A percentile compares a stretch with the other conserved stretches of the same genome.
These are phyloP conservation scores for Colletotrichum sp. DNA, from an alignment of 2,329 filamentous ascomycete genomes.

Conservation along the genomic window DNA sequence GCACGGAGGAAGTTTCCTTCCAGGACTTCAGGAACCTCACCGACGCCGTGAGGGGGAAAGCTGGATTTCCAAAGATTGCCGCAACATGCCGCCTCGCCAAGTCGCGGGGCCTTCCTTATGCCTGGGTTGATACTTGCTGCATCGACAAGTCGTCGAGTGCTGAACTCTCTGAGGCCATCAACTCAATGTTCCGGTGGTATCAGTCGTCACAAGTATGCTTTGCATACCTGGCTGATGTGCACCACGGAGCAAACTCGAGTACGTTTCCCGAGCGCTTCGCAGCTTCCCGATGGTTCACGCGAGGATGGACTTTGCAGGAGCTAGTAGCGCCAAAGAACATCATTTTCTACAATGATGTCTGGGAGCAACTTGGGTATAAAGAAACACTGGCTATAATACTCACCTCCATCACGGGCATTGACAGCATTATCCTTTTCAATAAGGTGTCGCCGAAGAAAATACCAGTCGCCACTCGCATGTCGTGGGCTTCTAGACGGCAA, in stretches of 20 bases:
- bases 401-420: background rate
- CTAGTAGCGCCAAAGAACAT: background rate
- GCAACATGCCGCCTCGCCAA: background rate
- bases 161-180: background rate
- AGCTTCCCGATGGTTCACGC: background rate
- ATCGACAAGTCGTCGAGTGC: background rate
- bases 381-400: background rate
- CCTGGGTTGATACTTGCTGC: background rate
- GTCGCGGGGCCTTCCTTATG: background rate
- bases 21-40: background rate
- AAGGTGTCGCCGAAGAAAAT: background rate
- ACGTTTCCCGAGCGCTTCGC: background rate
- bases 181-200: background rate
- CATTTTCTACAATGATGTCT: background rate
- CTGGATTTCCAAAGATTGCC: background rate
- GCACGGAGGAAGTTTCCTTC: constrained; percentile 12
- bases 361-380: background rate
- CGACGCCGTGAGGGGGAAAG: background rate
- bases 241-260: background rate
- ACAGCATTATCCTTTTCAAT: background rate
- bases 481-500: constrained; percentile 27
- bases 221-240: background rate
- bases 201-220: background rate
- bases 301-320: background rate
- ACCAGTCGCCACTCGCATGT: constrained; percentile 29